Conservation (phyloP, 2,329 filamentous ascomycete genomes). For the Cladophialophora bantiana region DNA sequence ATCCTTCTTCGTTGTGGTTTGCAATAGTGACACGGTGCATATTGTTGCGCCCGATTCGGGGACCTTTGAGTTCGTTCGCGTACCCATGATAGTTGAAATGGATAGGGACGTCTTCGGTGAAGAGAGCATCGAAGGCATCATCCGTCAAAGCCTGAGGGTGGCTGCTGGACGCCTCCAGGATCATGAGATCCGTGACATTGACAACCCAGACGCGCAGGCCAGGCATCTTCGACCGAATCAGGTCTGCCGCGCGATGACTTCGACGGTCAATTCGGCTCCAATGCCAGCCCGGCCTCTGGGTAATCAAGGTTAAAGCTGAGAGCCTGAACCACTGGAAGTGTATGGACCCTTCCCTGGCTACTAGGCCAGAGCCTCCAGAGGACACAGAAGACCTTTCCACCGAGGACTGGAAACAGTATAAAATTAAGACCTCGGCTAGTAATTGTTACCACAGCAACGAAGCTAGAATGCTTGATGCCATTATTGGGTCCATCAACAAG, state of each 20-base stretch:
- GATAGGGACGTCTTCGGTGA: slow-evolving; percentile 63
- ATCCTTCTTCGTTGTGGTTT: slow-evolving; percentile 70
- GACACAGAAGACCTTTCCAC: too few relatives aligned
- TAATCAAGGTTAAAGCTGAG: too few relatives aligned
- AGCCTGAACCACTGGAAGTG: too few relatives aligned
- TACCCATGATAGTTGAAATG: slow-evolving; percentile 75
- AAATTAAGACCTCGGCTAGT: too few relatives aligned
- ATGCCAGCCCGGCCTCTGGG: slow-evolving; percentile 63
- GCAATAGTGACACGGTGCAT: slow-evolving; percentile 62
- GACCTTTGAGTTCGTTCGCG: slow-evolving; percentile 64
- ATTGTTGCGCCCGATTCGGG: slow-evolving; percentile 65
- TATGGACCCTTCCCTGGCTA: too few relatives aligned
- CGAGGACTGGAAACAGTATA: too few relatives aligned
- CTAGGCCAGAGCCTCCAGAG: too few relatives aligned
- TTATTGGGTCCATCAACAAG: not conserved
- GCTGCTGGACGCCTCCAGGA: slow-evolving; percentile 61
- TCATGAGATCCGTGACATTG: slow-evolving; percentile 72
- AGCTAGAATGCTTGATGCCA: not conserved
- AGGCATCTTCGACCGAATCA: slow-evolving; percentile 60
- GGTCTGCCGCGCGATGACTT: slow-evolving; percentile 67
- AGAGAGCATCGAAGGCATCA: slow-evolving; percentile 62
- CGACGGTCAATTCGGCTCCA: slow-evolving; percentile 70
- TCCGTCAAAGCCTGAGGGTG: slow-evolving; percentile 66
- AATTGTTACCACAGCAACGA: not conserved
- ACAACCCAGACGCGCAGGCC: slow-evolving; percentile 65